Conservation (phyloP, 1,284 basidiomycete species). For the Cryptococcus neoformans region DNA sequence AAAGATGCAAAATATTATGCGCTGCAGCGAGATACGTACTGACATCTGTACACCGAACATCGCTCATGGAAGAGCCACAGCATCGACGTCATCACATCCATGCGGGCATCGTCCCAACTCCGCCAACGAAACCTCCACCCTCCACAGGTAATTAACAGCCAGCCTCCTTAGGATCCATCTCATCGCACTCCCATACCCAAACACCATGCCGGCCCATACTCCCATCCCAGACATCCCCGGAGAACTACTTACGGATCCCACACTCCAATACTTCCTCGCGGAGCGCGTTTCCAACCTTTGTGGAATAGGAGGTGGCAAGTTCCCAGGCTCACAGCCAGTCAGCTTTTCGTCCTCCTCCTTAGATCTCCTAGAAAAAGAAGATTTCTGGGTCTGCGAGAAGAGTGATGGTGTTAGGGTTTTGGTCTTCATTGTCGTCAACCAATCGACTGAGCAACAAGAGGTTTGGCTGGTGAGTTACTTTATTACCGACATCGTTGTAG, state of each 20-base stretch:
- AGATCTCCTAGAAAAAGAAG: constrained; percentile 70
- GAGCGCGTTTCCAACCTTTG: constrained; percentile 63
- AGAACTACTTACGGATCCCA: constrained; percentile 44
- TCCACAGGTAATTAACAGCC: too few species aligned
- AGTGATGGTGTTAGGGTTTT: constrained; percentile 96
- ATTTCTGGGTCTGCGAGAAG: constrained; percentile 99
- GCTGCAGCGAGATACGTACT: too few species aligned
- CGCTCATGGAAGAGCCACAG: too few species aligned
- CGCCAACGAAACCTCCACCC: too few species aligned
- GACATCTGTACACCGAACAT: too few species aligned
- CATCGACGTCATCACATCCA: too few species aligned
- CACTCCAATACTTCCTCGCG: constrained; percentile 62
- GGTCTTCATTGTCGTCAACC: constrained; percentile 66
- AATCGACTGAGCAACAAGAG: constrained; percentile 59
- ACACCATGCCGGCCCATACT: constrained; percentile 23
- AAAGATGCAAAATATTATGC: too few species aligned
- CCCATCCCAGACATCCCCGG: constrained; percentile 49
- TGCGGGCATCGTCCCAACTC: too few species aligned
- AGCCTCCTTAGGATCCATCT: too few species aligned
- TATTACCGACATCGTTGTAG: background rate
- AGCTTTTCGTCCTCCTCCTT: constrained; percentile 73
- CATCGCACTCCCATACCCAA: too few species aligned
- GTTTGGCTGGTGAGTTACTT: constrained; percentile 66
- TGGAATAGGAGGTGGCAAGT: constrained; percentile 58
- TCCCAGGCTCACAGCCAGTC: constrained; percentile 91